Evolutionary conservation across 192 early-diverging fungal species (phyloP).

Genomic region (Pilobolus umbonatus): DNA sequence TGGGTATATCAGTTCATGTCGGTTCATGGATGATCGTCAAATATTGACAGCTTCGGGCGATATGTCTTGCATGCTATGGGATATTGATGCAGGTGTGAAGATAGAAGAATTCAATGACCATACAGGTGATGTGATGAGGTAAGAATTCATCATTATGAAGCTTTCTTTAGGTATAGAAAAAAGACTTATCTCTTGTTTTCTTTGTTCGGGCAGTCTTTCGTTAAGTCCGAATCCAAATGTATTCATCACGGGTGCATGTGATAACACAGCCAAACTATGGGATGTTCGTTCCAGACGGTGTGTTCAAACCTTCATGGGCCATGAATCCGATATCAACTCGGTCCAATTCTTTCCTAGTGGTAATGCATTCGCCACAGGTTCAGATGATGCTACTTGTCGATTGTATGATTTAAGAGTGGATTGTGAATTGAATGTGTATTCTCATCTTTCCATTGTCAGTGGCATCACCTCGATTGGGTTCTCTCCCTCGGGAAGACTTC

Average conservation of each 20-base stretch:
- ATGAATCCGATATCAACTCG: constrained; percentile 98
- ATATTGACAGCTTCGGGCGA: constrained; percentile 95
- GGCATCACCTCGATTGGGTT: constrained; percentile 98
- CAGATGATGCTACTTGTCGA: constrained; percentile 98
- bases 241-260: constrained; percentile 98
- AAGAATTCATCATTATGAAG: neutral
- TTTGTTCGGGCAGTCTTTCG: constrained; percentile 75
- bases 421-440: constrained; percentile 95
- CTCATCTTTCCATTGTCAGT: constrained; percentile 97
- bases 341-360: constrained; percentile 99
- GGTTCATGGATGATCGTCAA: constrained; percentile 93
- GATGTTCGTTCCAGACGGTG: constrained; percentile 96
- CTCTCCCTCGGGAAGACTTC: constrained; percentile 89
- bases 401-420: constrained; percentile 97
- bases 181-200: neutral
- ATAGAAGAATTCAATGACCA: constrained; percentile 97
- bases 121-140: constrained; percentile 97
- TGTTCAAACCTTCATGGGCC: constrained; percentile 97
- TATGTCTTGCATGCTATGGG: constrained; percentile 99
- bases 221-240: constrained; percentile 91
- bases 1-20: constrained; percentile 96
- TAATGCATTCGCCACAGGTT: constrained; percentile 97
- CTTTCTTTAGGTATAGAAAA: neutral
- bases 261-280: constrained; percentile 99
- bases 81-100: constrained; percentile 98